Evolutionary conservation across 805 yeast genomes (phyloP), one percentile per base, ranked within the genome.

Genomic region (Ogataea pini): DNA sequence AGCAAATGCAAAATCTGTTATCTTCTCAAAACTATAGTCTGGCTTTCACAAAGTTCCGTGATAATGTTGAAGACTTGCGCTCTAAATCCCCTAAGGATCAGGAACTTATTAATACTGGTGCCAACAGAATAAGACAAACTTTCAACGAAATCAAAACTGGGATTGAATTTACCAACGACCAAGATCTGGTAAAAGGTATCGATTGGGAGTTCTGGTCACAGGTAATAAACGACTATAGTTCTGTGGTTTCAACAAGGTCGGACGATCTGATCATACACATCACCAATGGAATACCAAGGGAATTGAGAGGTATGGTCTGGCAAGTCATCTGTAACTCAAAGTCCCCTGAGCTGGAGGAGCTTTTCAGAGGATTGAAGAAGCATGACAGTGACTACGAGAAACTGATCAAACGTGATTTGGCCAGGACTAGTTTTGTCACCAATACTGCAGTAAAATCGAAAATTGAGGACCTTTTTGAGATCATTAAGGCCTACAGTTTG

Each of bases 181-280:
- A 56, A 37, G 57, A 52, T 22, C 44, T 68, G 20, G 58, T 69
- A 9, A 45, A 62, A 50, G 71, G 76, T 20, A 76, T 83, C 40
- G 88, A 86, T 62, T 87, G 94, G 94, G 87, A 86, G 38, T 87
- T 89, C 63, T 92, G 98, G 98, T 78, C 91, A 5, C 72, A 72
- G 31, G 86, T 91, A 14, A 89, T 89, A 3, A 82, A 85, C 53
- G 86, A 90, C 63, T 89, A 89, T 61, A 74, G 82, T n/a, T 62
- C 67, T 0, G 82, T 86, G 7, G 90, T 90, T 1, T 72, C 77
- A 44, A 70, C 76, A 17, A 80, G 81, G 20, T 83, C 91, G 0
- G 76, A 76, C 12, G 74, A 74, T 53, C 73, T 92, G 49, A 77
- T 83, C 39, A 62, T 68, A 32, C 82, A 86, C 37, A 78, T 94